Base-by-base conservation (phyloP, 139 green algal species). In the Chlamydomonas urium region DNA sequence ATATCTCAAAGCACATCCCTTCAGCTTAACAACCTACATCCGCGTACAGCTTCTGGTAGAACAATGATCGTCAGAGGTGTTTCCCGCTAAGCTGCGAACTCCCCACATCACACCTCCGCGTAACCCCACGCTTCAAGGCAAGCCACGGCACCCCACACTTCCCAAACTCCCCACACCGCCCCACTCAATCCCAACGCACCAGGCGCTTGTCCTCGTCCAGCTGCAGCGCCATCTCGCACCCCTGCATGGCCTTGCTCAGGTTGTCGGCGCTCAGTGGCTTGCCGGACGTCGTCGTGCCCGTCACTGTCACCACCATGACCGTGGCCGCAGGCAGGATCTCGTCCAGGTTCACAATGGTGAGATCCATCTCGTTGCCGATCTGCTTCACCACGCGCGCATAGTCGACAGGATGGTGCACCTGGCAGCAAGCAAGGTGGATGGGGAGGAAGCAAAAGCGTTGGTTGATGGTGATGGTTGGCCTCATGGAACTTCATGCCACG, bases 221-320 rank as follows among this genome's bases (percentile, higher is more conserved):
- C 66, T 86, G 66, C 36, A 96, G 69, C 2, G 84, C 83, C 71
- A 91, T 77, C 3, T 90, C 81, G 42, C 92, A 97, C n/a, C 83
- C 93, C 5, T 84, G 79, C 71, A 97, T 70, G 10, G 80, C 81
- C 79, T 90, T 81, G 48, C 24, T 31, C 45, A 67, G 66, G 47
- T 79, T 75, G 19, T 81, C 86, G 19, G 84, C 71, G 4, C 48
- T 77, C 53, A 98, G 80, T 1, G 83, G 79, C 77, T 88, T 82
- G 29, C 95, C 90, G 24, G 67, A 80, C 3, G 95, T 98, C 67
- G 95, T 99, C 26, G 92, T 94, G n/a, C 91, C 94, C 17, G 66
- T 73, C 24, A 87, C 83, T 34, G 76, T 81, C 23, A 79, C 60
- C 37, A 98, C 96, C 95, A 99, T 99, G n/a, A 93, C 94, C 8